Conservation (phyloP, 192 early-diverging fungal genomes). For the Piromyces sp. region DNA sequence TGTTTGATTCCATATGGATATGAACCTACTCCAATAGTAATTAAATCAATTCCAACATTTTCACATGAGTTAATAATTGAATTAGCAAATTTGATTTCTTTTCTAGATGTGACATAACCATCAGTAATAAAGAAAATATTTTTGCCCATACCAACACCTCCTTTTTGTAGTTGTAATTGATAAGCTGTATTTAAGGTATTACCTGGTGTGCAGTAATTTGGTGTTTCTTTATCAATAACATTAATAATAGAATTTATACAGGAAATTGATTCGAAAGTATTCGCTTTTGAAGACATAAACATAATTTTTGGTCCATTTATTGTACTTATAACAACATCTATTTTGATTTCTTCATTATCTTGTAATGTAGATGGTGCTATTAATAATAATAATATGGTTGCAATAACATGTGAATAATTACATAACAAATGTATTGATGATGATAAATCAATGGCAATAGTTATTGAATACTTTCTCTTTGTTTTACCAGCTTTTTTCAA, state of each 20-base stretch:
- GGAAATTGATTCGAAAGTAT: not conserved
- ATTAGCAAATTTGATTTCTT: not conserved
- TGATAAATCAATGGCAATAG: not conserved
- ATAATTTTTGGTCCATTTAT: not conserved
- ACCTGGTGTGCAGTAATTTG: not conserved
- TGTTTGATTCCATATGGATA: not conserved
- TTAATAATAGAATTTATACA: not conserved
- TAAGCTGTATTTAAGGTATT: not conserved
- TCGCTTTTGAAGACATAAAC: not conserved
- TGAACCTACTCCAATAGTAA: not conserved
- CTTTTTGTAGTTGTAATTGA: not conserved
- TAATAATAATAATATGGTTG: not conserved
- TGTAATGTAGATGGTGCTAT: not conserved
- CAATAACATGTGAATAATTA: not conserved
- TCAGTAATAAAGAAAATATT: not conserved
- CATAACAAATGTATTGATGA: not conserved
- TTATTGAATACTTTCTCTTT: not conserved
- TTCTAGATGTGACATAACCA: not conserved
- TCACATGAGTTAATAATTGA: not conserved
- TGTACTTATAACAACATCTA: not conserved
- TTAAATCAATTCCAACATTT: not conserved
- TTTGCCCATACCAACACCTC: not conserved
- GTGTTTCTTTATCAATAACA: not conserved
- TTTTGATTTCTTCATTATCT: not conserved
- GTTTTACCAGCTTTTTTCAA: not conserved